Percentiles rank a stretch among this genome's conserved stretches.
Conservation (phyloP, 257 asterid genomes). For the Ophiorrhiza pumila region DNA sequence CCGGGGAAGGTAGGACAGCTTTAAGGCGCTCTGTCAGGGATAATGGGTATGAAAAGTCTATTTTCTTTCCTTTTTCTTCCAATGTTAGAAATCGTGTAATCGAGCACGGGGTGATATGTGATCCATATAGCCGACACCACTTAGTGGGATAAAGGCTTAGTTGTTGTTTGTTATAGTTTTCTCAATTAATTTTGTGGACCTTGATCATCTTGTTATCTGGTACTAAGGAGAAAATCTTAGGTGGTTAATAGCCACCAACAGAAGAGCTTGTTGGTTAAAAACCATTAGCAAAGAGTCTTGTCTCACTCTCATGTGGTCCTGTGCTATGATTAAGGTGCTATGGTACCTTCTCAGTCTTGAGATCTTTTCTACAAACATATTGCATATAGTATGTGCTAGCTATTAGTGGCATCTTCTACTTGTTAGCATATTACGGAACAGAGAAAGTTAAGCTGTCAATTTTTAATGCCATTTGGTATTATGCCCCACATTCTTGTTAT, state of each 20-base stretch:
- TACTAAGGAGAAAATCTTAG: no score
- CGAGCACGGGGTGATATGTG: no score
- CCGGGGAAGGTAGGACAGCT: slow-evolving; percentile 95
- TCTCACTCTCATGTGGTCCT: no score
- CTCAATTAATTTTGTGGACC: background rate
- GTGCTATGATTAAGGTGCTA: no score
- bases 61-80: background rate
- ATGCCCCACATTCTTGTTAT: background rate
- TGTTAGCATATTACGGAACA: background rate
- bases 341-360: no score
- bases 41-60: slow-evolving; percentile 54
- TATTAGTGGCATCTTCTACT: background rate
- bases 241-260: no score
- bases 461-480: background rate
- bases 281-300: no score
- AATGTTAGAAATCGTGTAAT: no score
- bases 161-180: no score
- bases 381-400: background rate
- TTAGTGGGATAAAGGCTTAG: no score
- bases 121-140: no score
- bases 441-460: background rate
- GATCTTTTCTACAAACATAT: background rate
- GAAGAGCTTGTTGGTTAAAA: no score
- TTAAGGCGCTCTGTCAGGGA: slow-evolving; percentile 96
- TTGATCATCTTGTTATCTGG: background rate